Conservation (phyloP, 1,284 basidiomycete genomes). For the Ustilago sp. region DNA sequence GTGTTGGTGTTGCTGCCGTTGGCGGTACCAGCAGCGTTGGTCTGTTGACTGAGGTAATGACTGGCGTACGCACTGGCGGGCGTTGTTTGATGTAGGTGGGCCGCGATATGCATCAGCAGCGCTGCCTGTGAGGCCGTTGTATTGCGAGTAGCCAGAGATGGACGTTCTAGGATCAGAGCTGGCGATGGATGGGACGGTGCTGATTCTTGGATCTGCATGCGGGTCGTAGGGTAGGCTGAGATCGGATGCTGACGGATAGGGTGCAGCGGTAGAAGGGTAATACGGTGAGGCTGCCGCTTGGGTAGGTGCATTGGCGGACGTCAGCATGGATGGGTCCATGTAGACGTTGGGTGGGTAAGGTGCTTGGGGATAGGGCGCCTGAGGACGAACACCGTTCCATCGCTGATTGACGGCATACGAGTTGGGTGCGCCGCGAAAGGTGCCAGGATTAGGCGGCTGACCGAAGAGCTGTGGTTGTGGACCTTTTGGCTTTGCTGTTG, state of each 20-base stretch:
- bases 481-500: conserved; percentile 60
- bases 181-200: conserved; percentile 32
- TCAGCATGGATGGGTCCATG: conserved; percentile 30
- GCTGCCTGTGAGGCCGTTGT: conserved; percentile 33
- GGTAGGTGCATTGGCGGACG: conserved; percentile 11
- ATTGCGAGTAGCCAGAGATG: conserved; percentile 31
- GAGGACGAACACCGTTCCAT: conserved; percentile 38
- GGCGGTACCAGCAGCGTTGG: conserved; percentile 5
- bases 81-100: conserved; percentile 15
- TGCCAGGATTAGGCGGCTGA: conserved; percentile 15
- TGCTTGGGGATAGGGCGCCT: conserved; percentile 15
- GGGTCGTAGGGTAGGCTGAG: conserved; percentile 17
- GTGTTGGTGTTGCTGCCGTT: conserved; percentile 14
- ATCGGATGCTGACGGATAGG: conserved; percentile 19
- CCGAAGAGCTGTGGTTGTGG: conserved; percentile 45
- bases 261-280: conserved; percentile 21
- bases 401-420: conserved; percentile 42
- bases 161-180: conserved; percentile 34
- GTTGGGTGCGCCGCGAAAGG: conserved; percentile 41
- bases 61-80: conserved; percentile 47
- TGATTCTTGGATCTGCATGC: conserved; percentile 33
- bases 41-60: conserved; percentile 38
- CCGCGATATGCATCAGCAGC: conserved; percentile 44
- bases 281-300: conserved; percentile 21
- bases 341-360: conserved; percentile 27